These are phyloP conservation scores for Harringtonia lauricola DNA, from an alignment of 2,329 filamentous ascomycete genomes.

Conservation along the genomic window DNA sequence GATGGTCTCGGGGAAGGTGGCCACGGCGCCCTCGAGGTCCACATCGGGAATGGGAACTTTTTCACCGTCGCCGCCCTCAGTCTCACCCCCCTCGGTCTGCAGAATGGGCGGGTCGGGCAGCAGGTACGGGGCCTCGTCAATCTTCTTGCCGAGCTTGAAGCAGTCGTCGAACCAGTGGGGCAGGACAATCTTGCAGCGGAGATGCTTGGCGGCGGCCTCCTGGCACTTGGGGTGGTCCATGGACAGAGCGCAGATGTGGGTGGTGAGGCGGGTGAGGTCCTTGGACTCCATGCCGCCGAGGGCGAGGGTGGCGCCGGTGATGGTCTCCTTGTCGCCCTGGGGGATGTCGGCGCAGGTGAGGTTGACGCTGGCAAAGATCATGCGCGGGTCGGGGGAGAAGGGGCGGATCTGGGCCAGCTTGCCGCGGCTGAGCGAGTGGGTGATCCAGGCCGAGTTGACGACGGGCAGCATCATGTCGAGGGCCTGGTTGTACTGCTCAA, in stretches of 20 bases:
- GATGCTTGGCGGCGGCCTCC: constrained; percentile 49
- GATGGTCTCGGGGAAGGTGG: constrained; percentile 30
- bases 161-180: constrained; percentile 99
- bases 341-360: constrained; percentile 80
- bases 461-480: constrained; percentile 73
- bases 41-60: constrained; percentile 32
- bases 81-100: constrained; percentile 18
- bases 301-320: constrained; percentile 78
- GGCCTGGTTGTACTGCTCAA: constrained; percentile 71
- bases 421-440: constrained; percentile 53
- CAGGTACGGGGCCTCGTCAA: constrained; percentile 77
- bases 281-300: constrained; percentile 76
- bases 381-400: constrained; percentile 79
- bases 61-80: constrained; percentile 12
- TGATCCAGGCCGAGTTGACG: constrained; percentile 73
- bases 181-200: constrained; percentile 72
- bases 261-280: constrained; percentile 61
- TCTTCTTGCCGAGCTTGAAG: constrained; percentile 81
- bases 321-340: constrained; percentile 78
- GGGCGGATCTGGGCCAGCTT: constrained; percentile 70
- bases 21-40: constrained; percentile 56
- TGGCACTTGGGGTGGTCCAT: constrained; percentile 63
- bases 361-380: constrained; percentile 80
- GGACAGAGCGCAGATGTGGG: constrained; percentile 78
- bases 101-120: constrained; percentile 81